Evolutionary conservation across 441 rosid genomes (phyloP), one percentile per base, ranked within the genome.

Genomic region (Gossypium trilobum): DNA sequence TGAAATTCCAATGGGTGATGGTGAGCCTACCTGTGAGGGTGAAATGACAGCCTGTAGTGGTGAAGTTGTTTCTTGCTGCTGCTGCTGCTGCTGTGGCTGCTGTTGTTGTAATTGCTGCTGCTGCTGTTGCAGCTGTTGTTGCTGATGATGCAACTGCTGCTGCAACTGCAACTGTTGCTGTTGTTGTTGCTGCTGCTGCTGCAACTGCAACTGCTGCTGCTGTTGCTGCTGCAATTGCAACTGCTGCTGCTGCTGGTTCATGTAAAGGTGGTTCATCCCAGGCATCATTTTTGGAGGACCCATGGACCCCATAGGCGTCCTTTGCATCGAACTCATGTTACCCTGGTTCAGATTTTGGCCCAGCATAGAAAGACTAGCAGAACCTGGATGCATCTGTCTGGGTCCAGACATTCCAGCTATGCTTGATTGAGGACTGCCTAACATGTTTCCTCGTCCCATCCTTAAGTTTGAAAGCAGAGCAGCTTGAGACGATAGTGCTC

Each of bases 241-340:
- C 31, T 69, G 89, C 2, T 74, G 85, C 16, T 87, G 97, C 63
- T 85, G 90, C 23, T 78, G 97, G 77, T 85, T 91, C 92, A 86
- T 82, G 79, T 84, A 93, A 8, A 55, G 67, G 73, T 83, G 60
- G 76, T 85, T 86, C 88, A 88, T 85, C 74, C 93, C 91, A 1
- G 88, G 65, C 88, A 83, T 89, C 84, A 85, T 63, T 78, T 91
- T 95, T 51, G 97, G 96, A 2, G 98, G 99, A 50, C 89, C 98
- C 99, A 95, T 92, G 48, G 85, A 81, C 63, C 88, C 96, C 84
- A 85, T 63, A 57, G 85, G 81, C 52, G 80, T 69, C 65, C 95
- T 87, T 74, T 87, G 99, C 85, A 90, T 73, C 9, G 74, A 67
- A 77, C 65, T 85, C 82, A 85, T 86, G 84, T 77, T 88, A 52